Base-by-base conservation (phyloP, 257 asterid genomes). In the Lycium ferocissimum region DNA sequence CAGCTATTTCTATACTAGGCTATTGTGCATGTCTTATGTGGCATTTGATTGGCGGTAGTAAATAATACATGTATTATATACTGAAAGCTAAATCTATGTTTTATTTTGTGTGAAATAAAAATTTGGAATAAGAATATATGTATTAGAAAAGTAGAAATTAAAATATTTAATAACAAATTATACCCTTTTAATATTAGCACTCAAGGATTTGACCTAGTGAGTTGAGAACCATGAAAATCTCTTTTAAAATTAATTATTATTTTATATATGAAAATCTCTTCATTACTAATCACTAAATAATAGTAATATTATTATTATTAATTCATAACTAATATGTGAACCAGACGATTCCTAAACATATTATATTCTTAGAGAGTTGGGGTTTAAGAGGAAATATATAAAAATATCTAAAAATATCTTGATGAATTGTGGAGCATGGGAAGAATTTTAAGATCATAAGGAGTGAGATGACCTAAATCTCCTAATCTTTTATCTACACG, bases 401-500 rank as follows among this genome's bases (percentile, higher is more conserved):
- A 22, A 6, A 62, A 6, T 82, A 49, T 37, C 67, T 4, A 18
- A 22, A 6, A 62, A 6, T 82, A 49, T 37, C 67, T 83, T 54
- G 35, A 69, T 54, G 7, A 75, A 79, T 5, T 15, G 56, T 7
- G 49, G 54, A 35, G 10, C 26, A 53, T 63, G 67, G 69, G 82
- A 37, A 51, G 85, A 45, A 33, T 43, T 51, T 51, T 43, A 26
- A 1, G 38, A 51, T 22, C 53, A 17, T 70, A 51, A 20, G 49
- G 65, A 43, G 87, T 81, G 89, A 85, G 91, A 89, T 89, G 90
- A 87, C 91, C 91, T 83, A 92, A 84, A 89, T 83, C 87, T 91
- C 92, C 96, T 92, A 91, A 91, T 92, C 86, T 89, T 88, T 88
- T 53, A 83, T 88, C 88, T 26, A 88, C 92, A 93, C 92, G 94